Evolutionary conservation across 139 green algal genomes (phyloP).

Genomic region (Picocystis salinarum): DNA sequence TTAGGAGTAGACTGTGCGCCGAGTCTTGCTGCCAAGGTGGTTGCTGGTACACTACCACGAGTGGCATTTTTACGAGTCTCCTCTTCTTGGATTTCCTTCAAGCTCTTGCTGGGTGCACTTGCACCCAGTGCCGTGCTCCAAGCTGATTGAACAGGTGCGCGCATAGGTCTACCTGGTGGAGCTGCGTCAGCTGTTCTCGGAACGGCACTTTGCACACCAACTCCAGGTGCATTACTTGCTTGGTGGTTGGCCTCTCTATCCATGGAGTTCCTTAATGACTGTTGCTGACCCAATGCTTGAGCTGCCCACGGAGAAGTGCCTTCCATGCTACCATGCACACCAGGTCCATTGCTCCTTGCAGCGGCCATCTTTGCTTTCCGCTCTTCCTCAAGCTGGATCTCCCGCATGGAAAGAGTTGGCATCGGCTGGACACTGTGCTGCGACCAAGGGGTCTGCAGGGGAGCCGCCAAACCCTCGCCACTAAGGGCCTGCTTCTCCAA

Average conservation of each 20-base stretch:
- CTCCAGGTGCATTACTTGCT: no score
- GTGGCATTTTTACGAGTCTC: no score
- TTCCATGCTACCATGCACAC: not conserved
- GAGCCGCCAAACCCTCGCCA: not conserved
- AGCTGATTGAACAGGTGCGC: not conserved
- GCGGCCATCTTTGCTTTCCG: slow-evolving; percentile 1
- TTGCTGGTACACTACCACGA: slow-evolving; percentile 6
- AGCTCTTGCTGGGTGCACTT: no score
- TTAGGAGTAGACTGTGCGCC: not conserved
- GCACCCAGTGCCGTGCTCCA: no score
- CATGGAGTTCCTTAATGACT: no score
- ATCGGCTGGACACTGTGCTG: not conserved
- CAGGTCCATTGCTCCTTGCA: not conserved
- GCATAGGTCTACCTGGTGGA: not conserved
- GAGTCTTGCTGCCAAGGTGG: slow-evolving; percentile 16
- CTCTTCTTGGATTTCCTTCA: slow-evolving; percentile 15
- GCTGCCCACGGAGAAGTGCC: not conserved
- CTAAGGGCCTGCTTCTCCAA: not conserved
- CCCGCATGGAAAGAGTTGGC: slow-evolving; percentile 8
- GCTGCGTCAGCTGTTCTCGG: not conserved
- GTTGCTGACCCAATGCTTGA: no score
- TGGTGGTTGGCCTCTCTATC: no score
- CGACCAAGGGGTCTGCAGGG: not conserved
- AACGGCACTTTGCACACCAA: not conserved
- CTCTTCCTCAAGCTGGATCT: slow-evolving; percentile 30